Evolutionary conservation across 2,329 filamentous ascomycete species (phyloP), one percentile per base, ranked within the genome.

Genomic region (Diaporthe velutina): DNA sequence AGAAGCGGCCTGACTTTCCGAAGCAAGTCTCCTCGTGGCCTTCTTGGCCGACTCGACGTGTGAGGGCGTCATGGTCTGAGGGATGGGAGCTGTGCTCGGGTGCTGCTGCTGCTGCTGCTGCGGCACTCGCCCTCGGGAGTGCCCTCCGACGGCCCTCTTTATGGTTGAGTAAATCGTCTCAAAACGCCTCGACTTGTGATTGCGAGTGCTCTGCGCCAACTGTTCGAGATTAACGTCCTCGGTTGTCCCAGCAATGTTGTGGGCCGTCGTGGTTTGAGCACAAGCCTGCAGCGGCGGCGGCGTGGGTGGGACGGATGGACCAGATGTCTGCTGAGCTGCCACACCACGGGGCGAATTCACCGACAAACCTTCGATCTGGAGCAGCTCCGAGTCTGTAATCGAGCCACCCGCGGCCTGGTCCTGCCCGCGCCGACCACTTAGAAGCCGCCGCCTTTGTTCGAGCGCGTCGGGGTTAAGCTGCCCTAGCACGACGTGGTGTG

Each of bases 291-390:
- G 54, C 22, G 66, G 58, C 25, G 74, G 52, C n/a, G 73, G 60
- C 48, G 74, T 74, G 64, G 61, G 64, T 45, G 73, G 74, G 66
- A 70, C 58, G 30, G 57, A 33, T 28, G 57, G 68, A 40, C 30
- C 60, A 52, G 64, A 68, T 40, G 64, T 54, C 33, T 55, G 61
- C 57, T 42, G 71, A 67, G 54, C 33, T 52, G 52, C 58, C 38
- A 68, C n/a, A 15, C 67, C 61, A 42, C 78, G 77, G 28, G 81
- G 78, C 54, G 80, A 81, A 50, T 77, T 76, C 77, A 83, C 80
- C 54, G 80, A 80, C 54, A 83, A 66, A n/a, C 80, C 81, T 75
- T 83, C 81, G 71, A 83, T 79, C 66, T 78, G 79, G 40, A 81
- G 78, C 25, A 82, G 78, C 75, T 82, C 80, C 33, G 80, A 79